Percentiles rank a stretch among this genome's conserved stretches.
Conservation (phyloP, 2,329 filamentous ascomycete genomes). For the Mariannaea sp. region DNA sequence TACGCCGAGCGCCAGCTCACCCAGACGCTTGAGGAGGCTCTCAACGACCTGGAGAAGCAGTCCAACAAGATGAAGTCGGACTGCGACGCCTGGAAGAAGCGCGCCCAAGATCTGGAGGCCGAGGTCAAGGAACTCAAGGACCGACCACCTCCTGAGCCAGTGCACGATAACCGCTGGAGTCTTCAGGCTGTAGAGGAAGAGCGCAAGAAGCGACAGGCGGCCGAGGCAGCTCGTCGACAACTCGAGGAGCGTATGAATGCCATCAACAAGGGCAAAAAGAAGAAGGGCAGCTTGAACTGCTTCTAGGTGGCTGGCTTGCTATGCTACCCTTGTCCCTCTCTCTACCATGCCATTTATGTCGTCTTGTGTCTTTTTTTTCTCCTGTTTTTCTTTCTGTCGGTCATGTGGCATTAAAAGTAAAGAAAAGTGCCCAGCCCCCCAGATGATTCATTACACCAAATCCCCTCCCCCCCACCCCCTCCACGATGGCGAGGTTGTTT, state of each 20-base stretch:
- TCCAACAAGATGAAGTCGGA: slow-evolving; percentile 91
- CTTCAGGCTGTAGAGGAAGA: slow-evolving; percentile 96
- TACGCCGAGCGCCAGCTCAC: slow-evolving; percentile 96
- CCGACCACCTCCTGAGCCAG: slow-evolving; percentile 49
- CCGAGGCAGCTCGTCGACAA: slow-evolving; percentile 85
- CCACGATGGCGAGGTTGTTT: slow-evolving; percentile 29
- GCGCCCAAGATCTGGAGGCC: slow-evolving; percentile 74
- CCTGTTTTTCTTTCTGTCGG: slow-evolving; percentile 32
- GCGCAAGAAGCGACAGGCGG: slow-evolving; percentile 86
- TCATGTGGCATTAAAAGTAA: too few relatives aligned
- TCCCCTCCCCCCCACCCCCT: slow-evolving; percentile 27
- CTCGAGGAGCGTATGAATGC: slow-evolving; percentile 95
- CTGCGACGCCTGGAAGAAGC: slow-evolving; percentile 88
- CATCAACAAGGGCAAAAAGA: slow-evolving; percentile 87
- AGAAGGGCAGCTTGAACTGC: slow-evolving; percentile 95
- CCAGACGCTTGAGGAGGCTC: slow-evolving; percentile 90
- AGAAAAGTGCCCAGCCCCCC: too few relatives aligned
- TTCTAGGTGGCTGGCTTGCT: slow-evolving; percentile 67
- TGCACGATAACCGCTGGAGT: slow-evolving; percentile 65
- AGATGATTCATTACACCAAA: not conserved
- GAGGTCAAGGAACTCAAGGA: slow-evolving; percentile 71
- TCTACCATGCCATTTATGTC: slow-evolving; percentile 36
- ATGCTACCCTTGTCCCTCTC: not conserved
- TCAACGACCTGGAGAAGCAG: slow-evolving; percentile 90
- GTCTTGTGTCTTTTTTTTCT: slow-evolving; percentile 29